Conservation (phyloP, 2,329 filamentous ascomycete genomes). For the Purpureocillium lavendulum region DNA sequence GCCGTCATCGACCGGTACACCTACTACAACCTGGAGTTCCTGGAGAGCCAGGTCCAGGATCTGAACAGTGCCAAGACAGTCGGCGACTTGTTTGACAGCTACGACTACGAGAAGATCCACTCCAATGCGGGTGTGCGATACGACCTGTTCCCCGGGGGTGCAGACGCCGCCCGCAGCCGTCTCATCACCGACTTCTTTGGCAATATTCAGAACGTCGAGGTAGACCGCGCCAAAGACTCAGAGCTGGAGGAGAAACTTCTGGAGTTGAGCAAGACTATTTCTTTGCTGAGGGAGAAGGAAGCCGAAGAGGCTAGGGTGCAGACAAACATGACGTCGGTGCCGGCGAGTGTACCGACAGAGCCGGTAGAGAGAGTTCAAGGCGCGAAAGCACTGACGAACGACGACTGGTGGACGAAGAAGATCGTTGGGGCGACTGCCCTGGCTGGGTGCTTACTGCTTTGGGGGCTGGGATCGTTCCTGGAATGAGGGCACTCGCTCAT, state of each 20-base stretch:
- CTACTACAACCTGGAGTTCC: conserved; percentile 95
- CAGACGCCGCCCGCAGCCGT: conserved; percentile 65
- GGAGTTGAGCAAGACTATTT: conserved; percentile 62
- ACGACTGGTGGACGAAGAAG: conserved; percentile 61
- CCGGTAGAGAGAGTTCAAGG: conserved; percentile 20
- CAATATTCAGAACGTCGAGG: conserved; percentile 94
- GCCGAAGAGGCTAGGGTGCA: conserved; percentile 31
- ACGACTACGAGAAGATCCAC: conserved; percentile 91
- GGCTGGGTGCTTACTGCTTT: conserved; percentile 51
- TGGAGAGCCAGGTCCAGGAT: conserved; percentile 83
- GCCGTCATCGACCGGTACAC: conserved; percentile 98
- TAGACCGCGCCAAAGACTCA: conserved; percentile 55
- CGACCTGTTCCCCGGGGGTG: conserved; percentile 86
- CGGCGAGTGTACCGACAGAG: conserved; percentile 18
- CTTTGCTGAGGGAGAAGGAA: conserved; percentile 40
- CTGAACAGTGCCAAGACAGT: conserved; percentile 82
- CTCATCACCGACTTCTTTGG: conserved; percentile 96
- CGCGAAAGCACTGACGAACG: conserved; percentile 54
- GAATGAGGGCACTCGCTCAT: conserved; percentile 14
- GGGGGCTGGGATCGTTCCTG: conserved; percentile 48
- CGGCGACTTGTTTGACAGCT: conserved; percentile 92
- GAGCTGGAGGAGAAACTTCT: conserved; percentile 66
- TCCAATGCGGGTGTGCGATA: conserved; percentile 86
- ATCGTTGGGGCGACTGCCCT: conserved; percentile 52
- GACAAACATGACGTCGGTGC: conserved; percentile 16